Evolutionary conservation across 495 filamentous ascomycete genomes (phyloP).

Genomic region (Penicillium pulvis): DNA sequence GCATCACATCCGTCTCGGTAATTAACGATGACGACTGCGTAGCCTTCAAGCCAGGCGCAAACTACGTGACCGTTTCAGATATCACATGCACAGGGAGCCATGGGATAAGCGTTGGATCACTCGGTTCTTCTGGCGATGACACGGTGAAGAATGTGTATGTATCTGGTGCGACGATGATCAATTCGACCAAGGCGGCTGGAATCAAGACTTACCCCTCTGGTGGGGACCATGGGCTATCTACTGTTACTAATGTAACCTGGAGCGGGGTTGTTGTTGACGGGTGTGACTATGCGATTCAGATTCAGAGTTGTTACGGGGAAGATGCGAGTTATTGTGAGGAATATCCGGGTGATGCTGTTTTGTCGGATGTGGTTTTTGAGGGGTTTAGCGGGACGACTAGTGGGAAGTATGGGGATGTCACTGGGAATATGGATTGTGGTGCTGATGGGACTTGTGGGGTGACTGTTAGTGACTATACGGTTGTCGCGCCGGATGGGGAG

Average conservation of each 20-base stretch:
- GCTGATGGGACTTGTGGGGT: constrained; percentile 42
- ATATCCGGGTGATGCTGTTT: constrained; percentile 36
- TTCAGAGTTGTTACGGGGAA: constrained; percentile 50
- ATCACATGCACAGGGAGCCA: constrained; percentile 47
- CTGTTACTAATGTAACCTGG: constrained; percentile 47
- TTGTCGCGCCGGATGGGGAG: constrained; percentile 36
- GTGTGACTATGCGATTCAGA: constrained; percentile 51
- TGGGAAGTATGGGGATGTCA: constrained; percentile 39
- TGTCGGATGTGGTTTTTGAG: constrained; percentile 39
- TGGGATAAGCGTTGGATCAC: constrained; percentile 43
- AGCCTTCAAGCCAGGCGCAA: constrained; percentile 46
- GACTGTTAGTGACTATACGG: constrained; percentile 32
- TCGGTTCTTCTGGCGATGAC: constrained; percentile 35
- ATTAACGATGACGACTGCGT: constrained; percentile 51
- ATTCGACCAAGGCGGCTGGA: constrained; percentile 45
- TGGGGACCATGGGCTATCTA: constrained; percentile 34
- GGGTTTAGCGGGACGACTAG: constrained; percentile 44
- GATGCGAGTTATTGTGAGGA: constrained; percentile 40
- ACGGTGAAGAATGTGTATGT: constrained; percentile 44
- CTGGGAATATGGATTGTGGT: constrained; percentile 43
- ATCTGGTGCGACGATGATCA: constrained; percentile 39
- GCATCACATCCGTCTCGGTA: constrained; percentile 35
- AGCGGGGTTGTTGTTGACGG: constrained; percentile 36
- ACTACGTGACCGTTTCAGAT: constrained; percentile 37
- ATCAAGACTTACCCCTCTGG: constrained; percentile 48